Evolutionary conservation across 2,329 filamentous ascomycete species (phyloP).

Genomic region (Fusarium poae): DNA sequence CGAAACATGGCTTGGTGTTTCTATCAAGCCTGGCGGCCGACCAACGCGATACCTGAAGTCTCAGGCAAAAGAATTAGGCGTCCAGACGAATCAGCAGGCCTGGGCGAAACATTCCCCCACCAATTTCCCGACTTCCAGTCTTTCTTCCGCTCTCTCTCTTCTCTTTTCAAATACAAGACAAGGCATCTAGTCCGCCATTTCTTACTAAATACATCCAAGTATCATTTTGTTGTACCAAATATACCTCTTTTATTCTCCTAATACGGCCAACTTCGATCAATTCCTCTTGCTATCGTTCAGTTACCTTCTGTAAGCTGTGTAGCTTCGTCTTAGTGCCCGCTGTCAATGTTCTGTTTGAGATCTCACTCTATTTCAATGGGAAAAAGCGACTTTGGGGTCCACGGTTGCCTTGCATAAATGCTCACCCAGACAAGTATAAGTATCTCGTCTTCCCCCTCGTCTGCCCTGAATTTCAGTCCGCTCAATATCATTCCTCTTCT

Average conservation of each 20-base stretch:
- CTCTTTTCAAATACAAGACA: not conserved
- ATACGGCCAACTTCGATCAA: not conserved
- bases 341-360: not conserved
- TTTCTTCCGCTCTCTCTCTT: not conserved
- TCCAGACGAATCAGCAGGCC: constrained; percentile 22
- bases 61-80: constrained; percentile 27
- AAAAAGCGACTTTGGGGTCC: constrained; percentile 21
- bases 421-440: constrained; percentile 40
- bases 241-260: not conserved
- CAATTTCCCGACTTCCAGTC: not conserved
- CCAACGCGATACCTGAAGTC: constrained; percentile 12
- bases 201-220: not conserved
- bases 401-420: constrained; percentile 10
- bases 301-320: not conserved
- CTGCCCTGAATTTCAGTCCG: constrained; percentile 20
- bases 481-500: constrained; percentile 19
- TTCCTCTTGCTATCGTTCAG: not conserved
- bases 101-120: not conserved
- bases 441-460: constrained; percentile 40
- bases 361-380: constrained; percentile 1
- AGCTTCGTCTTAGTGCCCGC: constrained; percentile 5
- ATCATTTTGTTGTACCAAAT: not conserved
- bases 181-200: constrained; percentile 14
- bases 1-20: not conserved
- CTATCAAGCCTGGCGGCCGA: not conserved